These are phyloP conservation scores for Schwanniomyces yamadae DNA, from an alignment of 805 yeast species.

Conservation along the genomic window DNA sequence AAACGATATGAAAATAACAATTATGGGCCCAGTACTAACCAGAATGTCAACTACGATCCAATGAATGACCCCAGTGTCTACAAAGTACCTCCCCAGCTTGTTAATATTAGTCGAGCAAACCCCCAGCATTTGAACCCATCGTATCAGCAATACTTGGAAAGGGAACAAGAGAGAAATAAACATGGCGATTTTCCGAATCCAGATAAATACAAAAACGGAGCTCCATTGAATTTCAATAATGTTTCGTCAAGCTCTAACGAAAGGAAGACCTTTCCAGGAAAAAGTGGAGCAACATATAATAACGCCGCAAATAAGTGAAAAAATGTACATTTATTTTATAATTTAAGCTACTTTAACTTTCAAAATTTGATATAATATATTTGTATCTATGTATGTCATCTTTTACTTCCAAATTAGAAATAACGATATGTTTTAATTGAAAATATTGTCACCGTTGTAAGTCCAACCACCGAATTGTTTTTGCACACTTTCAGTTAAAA, in stretches of 20 bases:
- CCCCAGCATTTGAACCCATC: conserved; percentile 38
- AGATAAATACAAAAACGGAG: conserved; percentile 28
- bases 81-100: conserved; percentile 30
- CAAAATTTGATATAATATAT: not conserved
- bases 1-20: conserved; percentile 5
- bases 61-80: conserved; percentile 25
- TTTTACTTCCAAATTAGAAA: not conserved
- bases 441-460: conserved; percentile 63
- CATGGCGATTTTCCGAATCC: conserved; percentile 33
- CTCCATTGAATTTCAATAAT: conserved; percentile 32
- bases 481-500: conserved; percentile 90
- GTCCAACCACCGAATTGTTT: conserved; percentile 99
- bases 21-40: not conserved
- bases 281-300: conserved; percentile 34
- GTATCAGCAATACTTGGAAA: conserved; percentile 30
- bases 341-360: not conserved
- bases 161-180: conserved; percentile 30
- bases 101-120: conserved; percentile 38
- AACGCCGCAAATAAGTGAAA: conserved; percentile 30
- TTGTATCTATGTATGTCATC: not conserved
- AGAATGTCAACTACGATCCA: conserved; percentile 15
- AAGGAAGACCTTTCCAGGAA: conserved; percentile 40
- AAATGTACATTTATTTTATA: not conserved
- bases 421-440: conserved; percentile 8
- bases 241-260: conserved; percentile 14